Base-by-base conservation (phyloP, 1,284 basidiomycete species). In the Amylostereum chailletii region DNA sequence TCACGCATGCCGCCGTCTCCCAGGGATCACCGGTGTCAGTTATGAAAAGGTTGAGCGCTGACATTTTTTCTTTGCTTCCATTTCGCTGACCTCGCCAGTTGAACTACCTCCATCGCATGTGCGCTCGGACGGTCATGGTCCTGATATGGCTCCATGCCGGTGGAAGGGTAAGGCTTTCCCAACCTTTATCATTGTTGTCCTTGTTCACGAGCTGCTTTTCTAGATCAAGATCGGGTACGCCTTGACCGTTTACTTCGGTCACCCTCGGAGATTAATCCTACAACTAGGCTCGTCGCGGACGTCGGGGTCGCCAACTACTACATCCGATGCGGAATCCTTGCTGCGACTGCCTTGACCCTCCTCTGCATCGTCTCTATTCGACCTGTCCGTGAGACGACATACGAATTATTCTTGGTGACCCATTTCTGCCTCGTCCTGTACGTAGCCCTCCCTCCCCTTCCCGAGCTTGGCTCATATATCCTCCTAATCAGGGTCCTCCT, bases 1-100 rank as follows among this genome's bases (percentile, higher is more conserved):
- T 45, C 31, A 11, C 46, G 19, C 19, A 19, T 19, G 19, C 19
- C 19, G 4, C 11, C n/a, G 33, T 30, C 39, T 47, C 29, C 11
- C 55, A 80, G 79, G 72, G 47, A 58, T 81, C 36, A 83, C 79
- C 2, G 79, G 82, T 2, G 64, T 84, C 40, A 68, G 74, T 45
- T 79, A 76, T 56, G 79, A 83, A 51, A 80, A 78, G 68, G 78
- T 71, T 11, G 36, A 26, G 19, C 19, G 19, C 19, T 46, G 8
- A 19, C 31, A 9, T 27, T 9, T n/a, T 3, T 9, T 11, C 19
- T 3, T 34, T 45, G 37, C 5, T 10, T 33, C n/a, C 32, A 6
- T 11, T 34, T 45, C 10, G 31, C 39, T 46, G 34, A 40, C 10
- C 6, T 29, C 3, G 0, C 6, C 34, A 79, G 77, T 57, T 79